Evolutionary conservation across 805 yeast species (phyloP).

Genomic region (Yarrowia keelungensis): DNA sequence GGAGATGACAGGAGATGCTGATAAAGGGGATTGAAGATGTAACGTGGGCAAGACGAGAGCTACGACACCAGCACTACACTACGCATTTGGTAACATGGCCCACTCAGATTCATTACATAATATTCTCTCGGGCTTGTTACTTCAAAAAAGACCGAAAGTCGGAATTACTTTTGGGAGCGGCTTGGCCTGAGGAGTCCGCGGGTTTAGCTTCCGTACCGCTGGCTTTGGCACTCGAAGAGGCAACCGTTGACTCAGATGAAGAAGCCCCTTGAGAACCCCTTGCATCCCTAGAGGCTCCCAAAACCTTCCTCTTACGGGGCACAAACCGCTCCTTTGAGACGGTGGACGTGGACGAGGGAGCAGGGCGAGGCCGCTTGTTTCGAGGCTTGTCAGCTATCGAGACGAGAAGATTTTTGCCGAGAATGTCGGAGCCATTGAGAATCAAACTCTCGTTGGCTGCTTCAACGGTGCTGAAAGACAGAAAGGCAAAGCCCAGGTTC

Average conservation of each 20-base stretch:
- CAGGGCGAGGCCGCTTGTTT: slow-evolving; percentile 8
- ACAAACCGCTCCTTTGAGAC: slow-evolving; percentile 27
- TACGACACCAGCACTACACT: too few species aligned
- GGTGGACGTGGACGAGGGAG: background rate
- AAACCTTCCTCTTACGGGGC: slow-evolving; percentile 31
- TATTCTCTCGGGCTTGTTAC: background rate
- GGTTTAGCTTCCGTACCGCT: background rate
- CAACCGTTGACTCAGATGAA: slow-evolving; percentile 17
- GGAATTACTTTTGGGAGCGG: slow-evolving; percentile 6
- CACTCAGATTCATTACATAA: too few species aligned
- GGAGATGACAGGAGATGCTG: background rate
- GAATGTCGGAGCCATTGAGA: slow-evolving; percentile 17
- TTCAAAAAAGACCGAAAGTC: slow-evolving; percentile 28
- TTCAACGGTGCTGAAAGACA: slow-evolving; percentile 15
- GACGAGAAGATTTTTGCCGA: slow-evolving; percentile 16
- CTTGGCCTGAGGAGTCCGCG: background rate
- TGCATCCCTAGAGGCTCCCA: slow-evolving; percentile 22
- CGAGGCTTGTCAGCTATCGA: slow-evolving; percentile 35
- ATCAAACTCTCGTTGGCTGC: slow-evolving; percentile 26
- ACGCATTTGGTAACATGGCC: too few species aligned
- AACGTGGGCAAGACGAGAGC: too few species aligned
- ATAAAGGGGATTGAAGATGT: too few species aligned
- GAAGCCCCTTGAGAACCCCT: slow-evolving; percentile 22
- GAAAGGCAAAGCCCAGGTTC: slow-evolving; percentile 32
- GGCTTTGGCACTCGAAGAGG: slow-evolving; percentile 2